Evolutionary conservation across 2,329 filamentous ascomycete genomes (phyloP), one percentile per base, ranked within the genome.

Genomic region (Didymella exigua): DNA sequence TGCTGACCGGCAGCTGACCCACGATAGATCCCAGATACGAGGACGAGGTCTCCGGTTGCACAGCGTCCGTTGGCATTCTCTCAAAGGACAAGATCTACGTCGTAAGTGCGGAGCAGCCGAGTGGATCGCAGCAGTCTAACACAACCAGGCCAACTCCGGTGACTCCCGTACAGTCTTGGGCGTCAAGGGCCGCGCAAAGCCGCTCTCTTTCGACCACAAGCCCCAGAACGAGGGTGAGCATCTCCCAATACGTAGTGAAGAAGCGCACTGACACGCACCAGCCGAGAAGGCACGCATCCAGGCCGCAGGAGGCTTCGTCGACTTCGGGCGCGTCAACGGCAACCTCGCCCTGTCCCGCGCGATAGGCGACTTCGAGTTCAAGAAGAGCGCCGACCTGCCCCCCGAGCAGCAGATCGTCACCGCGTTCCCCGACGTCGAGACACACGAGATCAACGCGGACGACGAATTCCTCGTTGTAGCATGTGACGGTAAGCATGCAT

Each of bases 371-470:
- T 99, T 99, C 73, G 95, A 99, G 76, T 99, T 99, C 85, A 99
- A 99, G 85, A 98, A 98, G 84, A 96, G 92, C 76, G 90, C 93
- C 66, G 93, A 97, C 72, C 86, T 99, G 42, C 88, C 93, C 3
- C 95, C 95, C n/a, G 95, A 99, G 80, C 91, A 96, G 74, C 95
- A 99, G 78, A 98, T 99, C 64, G 95, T 99, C 37, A 99, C 95
- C 14, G 95, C 95, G 5, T 98, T 89, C 77, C 95, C 95, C 19
- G 95, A 99, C 74, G 92, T 99, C 38, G 91, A 91, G 49, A 85
- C 90, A 58, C 95, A 99, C 75, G 91, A 97, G 47, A 83, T 98
- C 62, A 89, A 86, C 49, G 89, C 95, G 45, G 93, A 99, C 72
- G 95, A 99, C 72, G 95, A 99, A 75, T 99, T 99, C 76, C 55